Conservation (phyloP, 2,329 filamentous ascomycete species). For the Trichophyton simii region DNA sequence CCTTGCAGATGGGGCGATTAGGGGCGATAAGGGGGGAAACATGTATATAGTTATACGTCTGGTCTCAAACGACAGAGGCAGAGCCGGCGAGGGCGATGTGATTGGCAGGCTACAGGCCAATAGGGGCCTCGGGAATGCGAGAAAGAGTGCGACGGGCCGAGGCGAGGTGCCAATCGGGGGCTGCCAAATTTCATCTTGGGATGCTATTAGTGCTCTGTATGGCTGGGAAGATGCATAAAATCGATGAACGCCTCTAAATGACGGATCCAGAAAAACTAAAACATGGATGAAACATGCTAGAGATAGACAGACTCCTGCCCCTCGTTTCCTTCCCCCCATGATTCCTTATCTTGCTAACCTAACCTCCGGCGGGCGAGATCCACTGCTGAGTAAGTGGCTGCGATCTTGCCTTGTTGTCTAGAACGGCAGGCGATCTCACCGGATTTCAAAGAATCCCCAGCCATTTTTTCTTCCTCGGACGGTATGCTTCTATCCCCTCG, state of each 20-base stretch:
- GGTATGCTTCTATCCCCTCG: conserved; percentile 23
- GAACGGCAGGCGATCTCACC: not conserved
- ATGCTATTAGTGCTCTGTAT: not conserved
- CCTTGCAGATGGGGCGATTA: not conserved
- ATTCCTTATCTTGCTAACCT: not conserved
- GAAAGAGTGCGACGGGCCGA: not conserved
- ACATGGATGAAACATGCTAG: not conserved
- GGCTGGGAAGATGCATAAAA: not conserved
- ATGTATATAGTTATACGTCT: too few relatives aligned
- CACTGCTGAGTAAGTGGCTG: not conserved
- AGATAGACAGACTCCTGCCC: not conserved
- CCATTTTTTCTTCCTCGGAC: conserved; percentile 18
- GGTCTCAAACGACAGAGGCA: too few relatives aligned
- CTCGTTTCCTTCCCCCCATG: not conserved
- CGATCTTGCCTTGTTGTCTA: not conserved
- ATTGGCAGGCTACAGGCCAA: not conserved
- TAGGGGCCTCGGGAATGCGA: not conserved
- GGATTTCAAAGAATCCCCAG: conserved; percentile 13
- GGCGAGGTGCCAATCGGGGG: not conserved
- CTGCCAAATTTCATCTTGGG: not conserved
- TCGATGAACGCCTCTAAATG: not conserved
- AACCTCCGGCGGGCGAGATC: not conserved
- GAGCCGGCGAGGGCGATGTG: too few relatives aligned
- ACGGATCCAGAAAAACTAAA: not conserved
- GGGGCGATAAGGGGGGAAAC: too few relatives aligned